Base-by-base conservation (phyloP, 116 monocot genomes). In the Trichopus zeylanicus region DNA sequence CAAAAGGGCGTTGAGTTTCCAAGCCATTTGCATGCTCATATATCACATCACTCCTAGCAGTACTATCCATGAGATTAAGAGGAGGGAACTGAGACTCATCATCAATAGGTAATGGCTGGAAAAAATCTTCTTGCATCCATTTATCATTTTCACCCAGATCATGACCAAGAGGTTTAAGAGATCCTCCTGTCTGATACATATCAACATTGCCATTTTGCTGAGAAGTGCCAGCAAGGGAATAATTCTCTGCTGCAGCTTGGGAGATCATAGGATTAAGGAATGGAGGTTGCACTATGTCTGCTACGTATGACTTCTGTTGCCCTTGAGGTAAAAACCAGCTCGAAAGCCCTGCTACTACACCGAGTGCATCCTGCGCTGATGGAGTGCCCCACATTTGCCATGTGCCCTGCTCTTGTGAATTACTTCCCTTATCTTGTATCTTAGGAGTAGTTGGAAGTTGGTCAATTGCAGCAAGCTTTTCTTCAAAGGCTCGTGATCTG, bases 381-480 rank as follows among this genome's bases (percentile, higher is more conserved):
- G 89, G 81, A 55, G 69, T 65, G 26, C 75, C 79, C 95, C 95
- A 97, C 83, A 97, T 81, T 55, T 90, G 73, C 91, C 91, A 97
- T 46, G 83, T 76, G 29, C 80, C 75, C 9, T 74, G 70, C 16
- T 71, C 74, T 46, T 59, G 61, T 69, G 62, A 46, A 48, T 69
- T 65, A 52, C 56, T 64, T 26, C 68, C 67, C 6, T 59, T 62
- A 68, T 77, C 66, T 35, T 55, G 48, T 39, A 71, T 59, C 37
- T 49, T 75, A 29, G 71, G 70, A 64, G 70, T 61, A 31, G 28
- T 6, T 46, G 63, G 29, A 29, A 37, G n/a, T 63, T 71, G 67
- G 16, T 63, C 58, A 55, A 48, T 46, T 60, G 76, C 27, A 48
- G 39, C 46, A 11, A 52, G 75, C 34, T 62, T 78, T 70, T 82